These are phyloP conservation scores for Pelomyxa schiedti DNA, from an alignment of 78 protist genomes.

Conservation along the genomic window DNA sequence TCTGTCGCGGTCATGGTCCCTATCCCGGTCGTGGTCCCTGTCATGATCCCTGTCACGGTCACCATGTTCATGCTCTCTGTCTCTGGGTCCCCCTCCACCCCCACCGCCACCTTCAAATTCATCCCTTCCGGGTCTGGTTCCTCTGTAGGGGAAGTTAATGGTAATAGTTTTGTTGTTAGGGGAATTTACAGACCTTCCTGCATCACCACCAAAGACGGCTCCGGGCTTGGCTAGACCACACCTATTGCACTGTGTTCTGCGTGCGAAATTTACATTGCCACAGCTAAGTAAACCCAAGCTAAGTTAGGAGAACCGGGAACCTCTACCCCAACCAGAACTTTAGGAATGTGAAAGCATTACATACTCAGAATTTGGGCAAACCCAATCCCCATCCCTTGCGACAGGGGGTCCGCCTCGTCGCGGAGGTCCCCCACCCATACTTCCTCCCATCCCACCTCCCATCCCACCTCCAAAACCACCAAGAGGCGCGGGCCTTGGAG, in stretches of 20 bases:
- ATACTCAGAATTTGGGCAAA: too few relatives aligned
- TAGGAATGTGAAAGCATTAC: too few relatives aligned
- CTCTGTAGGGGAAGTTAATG: background rate
- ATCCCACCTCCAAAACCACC: too few relatives aligned
- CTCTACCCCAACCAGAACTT: too few relatives aligned
- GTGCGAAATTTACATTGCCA: background rate
- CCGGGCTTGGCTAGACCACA: background rate
- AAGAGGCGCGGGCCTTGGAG: background rate
- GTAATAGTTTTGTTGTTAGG: background rate
- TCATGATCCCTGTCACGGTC: background rate
- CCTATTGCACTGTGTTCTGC: background rate
- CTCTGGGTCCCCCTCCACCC: too few relatives aligned
- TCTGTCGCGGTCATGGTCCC: background rate
- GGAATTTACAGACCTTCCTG: background rate
- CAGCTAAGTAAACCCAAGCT: background rate
- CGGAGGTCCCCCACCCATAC: too few relatives aligned
- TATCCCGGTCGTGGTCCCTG: background rate
- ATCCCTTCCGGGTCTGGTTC: background rate
- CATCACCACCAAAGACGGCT: background rate
- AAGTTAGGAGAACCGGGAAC: background rate
- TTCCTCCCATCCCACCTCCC: too few relatives aligned
- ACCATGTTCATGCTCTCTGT: too few relatives aligned
- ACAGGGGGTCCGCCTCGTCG: background rate
- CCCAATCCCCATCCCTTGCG: background rate
- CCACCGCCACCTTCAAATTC: background rate